phyloP scores from a whole-genome alignment of 208 protist species.

The Trypanosoma cruzi region DNA sequence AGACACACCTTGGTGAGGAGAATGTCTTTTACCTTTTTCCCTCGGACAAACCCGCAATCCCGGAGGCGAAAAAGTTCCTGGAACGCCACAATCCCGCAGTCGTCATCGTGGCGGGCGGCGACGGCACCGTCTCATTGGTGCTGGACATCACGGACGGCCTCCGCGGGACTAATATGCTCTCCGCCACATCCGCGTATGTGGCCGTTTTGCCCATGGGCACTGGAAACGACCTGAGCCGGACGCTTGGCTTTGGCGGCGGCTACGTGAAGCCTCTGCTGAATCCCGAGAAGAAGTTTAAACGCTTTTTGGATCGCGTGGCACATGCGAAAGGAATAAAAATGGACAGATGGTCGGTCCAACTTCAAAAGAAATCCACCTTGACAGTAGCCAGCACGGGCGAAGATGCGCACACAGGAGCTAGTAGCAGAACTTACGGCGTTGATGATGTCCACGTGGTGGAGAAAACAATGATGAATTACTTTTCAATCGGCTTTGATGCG shows the following conservation, averaged over 20 bases:
- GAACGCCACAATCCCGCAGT: conserved; percentile 31
- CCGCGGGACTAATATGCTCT: conserved; percentile 33
- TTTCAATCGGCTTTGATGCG: conserved; percentile 73
- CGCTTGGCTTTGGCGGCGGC: conserved; percentile 65
- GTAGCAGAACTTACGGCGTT: neutral
- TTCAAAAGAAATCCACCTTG: conserved; percentile 23
- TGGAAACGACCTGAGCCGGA: conserved; percentile 67
- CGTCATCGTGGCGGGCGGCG: conserved; percentile 60
- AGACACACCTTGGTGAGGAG: conserved; percentile 30
- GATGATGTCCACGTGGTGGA: neutral
- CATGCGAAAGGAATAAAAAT: conserved; percentile 31
- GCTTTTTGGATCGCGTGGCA: conserved; percentile 16
- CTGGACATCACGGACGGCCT: conserved; percentile 54
- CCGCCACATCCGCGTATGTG: conserved; percentile 18
- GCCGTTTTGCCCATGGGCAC: conserved; percentile 72
- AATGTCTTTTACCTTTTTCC: conserved; percentile 68
- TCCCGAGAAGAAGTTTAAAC: conserved; percentile 40
- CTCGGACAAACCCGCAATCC: conserved; percentile 31
- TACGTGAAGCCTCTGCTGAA: conserved; percentile 47
- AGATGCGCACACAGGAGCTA: neutral
- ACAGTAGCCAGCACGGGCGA: neutral
- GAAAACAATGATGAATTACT: conserved; percentile 64
- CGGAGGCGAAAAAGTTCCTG: conserved; percentile 51
- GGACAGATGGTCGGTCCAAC: conserved; percentile 39
- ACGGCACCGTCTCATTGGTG: conserved; percentile 61